Evolutionary conservation across 495 filamentous ascomycete species (phyloP).

Genomic region (Xylaria nigripes): DNA sequence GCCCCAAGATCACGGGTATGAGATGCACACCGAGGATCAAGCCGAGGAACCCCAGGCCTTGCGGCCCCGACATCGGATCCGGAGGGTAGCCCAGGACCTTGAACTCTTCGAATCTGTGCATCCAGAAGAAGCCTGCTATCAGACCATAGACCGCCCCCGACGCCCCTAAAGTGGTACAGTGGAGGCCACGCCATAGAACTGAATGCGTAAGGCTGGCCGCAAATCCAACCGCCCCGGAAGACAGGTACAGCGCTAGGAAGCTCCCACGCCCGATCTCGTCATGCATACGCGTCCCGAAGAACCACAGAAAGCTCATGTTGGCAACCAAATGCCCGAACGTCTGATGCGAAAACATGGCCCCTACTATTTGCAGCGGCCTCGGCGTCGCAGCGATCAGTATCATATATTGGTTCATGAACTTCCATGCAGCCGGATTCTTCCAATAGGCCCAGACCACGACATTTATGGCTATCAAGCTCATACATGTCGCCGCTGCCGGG

Average conservation of each 20-base stretch:
- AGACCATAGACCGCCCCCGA: constrained; percentile 66
- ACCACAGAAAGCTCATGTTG: constrained; percentile 60
- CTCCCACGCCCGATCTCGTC: constrained; percentile 80
- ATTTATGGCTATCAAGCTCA: constrained; percentile 59
- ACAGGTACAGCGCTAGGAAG: constrained; percentile 72
- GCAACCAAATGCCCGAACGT: constrained; percentile 49
- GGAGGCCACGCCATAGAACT: constrained; percentile 40
- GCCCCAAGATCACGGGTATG: constrained; percentile 29
- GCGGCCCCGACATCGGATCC: constrained; percentile 41
- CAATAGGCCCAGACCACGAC: constrained; percentile 53
- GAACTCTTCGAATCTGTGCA: constrained; percentile 49
- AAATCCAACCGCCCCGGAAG: constrained; percentile 57
- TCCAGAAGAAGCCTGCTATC: constrained; percentile 57
- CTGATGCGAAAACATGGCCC: constrained; percentile 75
- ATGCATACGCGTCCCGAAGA: constrained; percentile 52
- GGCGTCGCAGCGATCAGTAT: constrained; percentile 64
- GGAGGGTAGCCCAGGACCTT: constrained; percentile 45
- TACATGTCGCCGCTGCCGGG: constrained; percentile 69
- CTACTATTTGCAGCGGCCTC: constrained; percentile 53
- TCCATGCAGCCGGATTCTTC: constrained; percentile 62
- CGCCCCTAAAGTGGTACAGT: constrained; percentile 53
- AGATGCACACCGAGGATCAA: constrained; percentile 42
- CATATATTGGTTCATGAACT: constrained; percentile 71
- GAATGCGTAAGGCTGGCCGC: constrained; percentile 52
- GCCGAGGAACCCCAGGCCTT: constrained; percentile 42